Base-by-base conservation (phyloP, 306 rosid species). In the Rosa chinensis region DNA sequence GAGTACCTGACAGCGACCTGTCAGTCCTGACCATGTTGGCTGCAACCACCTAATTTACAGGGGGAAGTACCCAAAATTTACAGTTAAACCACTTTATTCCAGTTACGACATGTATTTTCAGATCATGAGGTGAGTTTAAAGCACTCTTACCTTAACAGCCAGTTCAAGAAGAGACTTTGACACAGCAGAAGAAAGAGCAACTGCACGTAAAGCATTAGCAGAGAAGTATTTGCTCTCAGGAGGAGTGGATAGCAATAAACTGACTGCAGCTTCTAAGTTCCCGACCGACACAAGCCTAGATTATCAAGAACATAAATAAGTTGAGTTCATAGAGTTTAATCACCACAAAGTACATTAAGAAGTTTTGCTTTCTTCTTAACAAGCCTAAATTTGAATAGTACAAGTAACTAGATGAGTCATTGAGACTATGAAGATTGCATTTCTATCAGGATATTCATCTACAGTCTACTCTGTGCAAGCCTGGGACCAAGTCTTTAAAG, bases 11-110 rank as follows among this genome's bases (percentile, higher is more conserved):
- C 9, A 95, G 79, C 77, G 99, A 93, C 88, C 99, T 86, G 81
- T 93, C 99, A 82, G 93, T 96, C 87, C 97, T 88, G 74, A 95
- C 99, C 99, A 93, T 95, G 89, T 95, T 95, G 85, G 99, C 99
- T 50, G 99, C 99, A 66, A 95, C 98, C 79, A 93, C 99, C 99
- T 95, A 79, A 69, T 77, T 82, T 17, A 59, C 28, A 18, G 14
- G 18, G 49, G 18, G 40, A 53, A 82, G 77, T 43, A 69, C 58
- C 73, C 32, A 78, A 78, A 77, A 84, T 66, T 52, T 21, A 68
- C 70, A 71, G 77, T 53, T 73, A 67, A 53, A 40, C 71, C 40
- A 28, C 62, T 66, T 74, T 23, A 72, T 43, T 73, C 85, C 77
- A 69, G 71, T 56, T 49, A 76, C 39, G 66, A 79, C 48, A 28